Evolutionary conservation across 176 grass and related monocot genomes (phyloP), one percentile per base, ranked within the genome.

Genomic region (Musa acuminata): DNA sequence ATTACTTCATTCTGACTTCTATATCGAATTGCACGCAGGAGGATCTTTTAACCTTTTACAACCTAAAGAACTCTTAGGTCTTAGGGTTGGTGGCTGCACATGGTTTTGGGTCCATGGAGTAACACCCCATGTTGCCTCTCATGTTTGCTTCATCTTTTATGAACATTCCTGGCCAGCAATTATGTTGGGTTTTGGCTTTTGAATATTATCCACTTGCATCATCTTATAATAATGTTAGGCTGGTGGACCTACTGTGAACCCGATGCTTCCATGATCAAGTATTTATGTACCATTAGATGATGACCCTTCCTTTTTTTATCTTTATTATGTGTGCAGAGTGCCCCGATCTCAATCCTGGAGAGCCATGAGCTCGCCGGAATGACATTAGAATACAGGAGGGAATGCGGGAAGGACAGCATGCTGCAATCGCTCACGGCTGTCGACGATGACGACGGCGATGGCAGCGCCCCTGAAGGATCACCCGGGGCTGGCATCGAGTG

Each of bases 331-430:
- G 17, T 57, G 52, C 90, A 99, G 96, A 95, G 96, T 35, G 96
- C 91, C 65, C 96, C 96, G 1, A 99, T 92, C 53, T 89, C 91
- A 24, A 95, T 99, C 69, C 87, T 92, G 74, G 96, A 99, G 59
- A 99, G 87, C 74, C 96, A 99, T 24, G 96, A 99, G 78, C 88
- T 99, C 16, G 91, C 86, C 50, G 86, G 91, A 78, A 87, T 95
- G 86, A 99, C 96, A 29, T 71, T 99, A 76, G 96, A 99, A 29
- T 99, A 99, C 81, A 89, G 88, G 86, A 99, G 90, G 79, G 96
- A 99, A 66, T 99, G 96, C 2, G 87, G 91, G 1, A 80, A 82
- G 19, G 96, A 95, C 74, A 99, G 91, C 14, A 83, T 89, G 64
- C 88, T 99, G 75, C 88, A 95, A 77, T 99, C 96, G 0, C 84